A percentile compares a stretch with the other conserved stretches of the same genome.
Conservation (phyloP, 768 basidiomycete genomes). For the Podaxis rugospora region DNA sequence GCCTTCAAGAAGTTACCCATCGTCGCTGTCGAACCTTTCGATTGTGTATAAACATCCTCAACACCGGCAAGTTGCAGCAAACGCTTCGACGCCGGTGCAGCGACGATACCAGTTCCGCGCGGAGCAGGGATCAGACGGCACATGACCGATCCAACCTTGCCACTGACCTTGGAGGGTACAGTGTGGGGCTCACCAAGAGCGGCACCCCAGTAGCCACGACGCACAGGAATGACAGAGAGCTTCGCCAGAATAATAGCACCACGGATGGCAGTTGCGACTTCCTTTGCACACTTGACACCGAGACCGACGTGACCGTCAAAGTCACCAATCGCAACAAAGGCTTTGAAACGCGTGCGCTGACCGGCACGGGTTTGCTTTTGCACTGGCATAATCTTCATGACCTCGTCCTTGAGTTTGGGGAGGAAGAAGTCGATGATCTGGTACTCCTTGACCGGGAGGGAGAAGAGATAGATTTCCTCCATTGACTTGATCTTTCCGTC, state of each 20-base stretch:
- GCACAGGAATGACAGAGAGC: conserved; percentile 95
- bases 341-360: conserved; percentile 99
- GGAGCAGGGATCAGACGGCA: conserved; percentile 98
- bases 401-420: conserved; percentile 98
- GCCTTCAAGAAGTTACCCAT: conserved; percentile 99
- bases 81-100: conserved; percentile 96
- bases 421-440: conserved; percentile 99
- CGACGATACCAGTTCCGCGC: conserved; percentile 98
- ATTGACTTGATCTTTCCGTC: conserved; percentile 99
- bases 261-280: conserved; percentile 99
- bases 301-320: conserved; percentile 98
- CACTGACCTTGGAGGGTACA: conserved; percentile 96
- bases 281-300: conserved; percentile 99
- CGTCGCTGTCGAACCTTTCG: conserved; percentile 97
- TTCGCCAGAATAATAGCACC: conserved; percentile 99
- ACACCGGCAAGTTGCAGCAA: conserved; percentile 97
- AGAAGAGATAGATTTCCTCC: conserved; percentile 99
- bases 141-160: conserved; percentile 99
- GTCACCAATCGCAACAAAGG: conserved; percentile 99
- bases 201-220: conserved; percentile 99
- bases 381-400: conserved; percentile 99
- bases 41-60: conserved; percentile 95
- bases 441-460: conserved; percentile 98
- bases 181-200: conserved; percentile 99
- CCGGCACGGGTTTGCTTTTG: conserved; percentile 99